Conservation (phyloP, 257 asterid species). For the Gardenia jasminoides region DNA sequence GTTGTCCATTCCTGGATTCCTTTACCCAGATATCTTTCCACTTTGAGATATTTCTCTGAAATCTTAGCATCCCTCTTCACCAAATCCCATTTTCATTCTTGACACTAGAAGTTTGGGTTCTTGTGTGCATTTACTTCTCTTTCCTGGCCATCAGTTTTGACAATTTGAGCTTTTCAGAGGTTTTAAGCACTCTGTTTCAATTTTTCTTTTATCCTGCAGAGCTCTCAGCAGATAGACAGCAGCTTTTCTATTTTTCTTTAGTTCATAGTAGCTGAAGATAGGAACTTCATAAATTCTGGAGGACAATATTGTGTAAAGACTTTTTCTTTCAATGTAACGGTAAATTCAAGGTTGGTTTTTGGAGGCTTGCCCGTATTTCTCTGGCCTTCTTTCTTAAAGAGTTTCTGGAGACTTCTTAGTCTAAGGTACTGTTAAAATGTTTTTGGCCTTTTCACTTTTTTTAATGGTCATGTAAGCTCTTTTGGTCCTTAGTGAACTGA, state of each 20-base stretch:
- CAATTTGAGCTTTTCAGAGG: neutral
- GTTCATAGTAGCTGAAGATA: neutral
- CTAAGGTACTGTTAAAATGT: constrained; percentile 3
- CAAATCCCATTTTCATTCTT: constrained; percentile 1
- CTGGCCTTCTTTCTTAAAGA: constrained; percentile 12
- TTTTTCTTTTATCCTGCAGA: neutral
- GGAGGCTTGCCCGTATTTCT: constrained; percentile 1
- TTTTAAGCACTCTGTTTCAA: neutral
- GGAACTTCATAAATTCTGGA: neutral
- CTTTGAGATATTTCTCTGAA: constrained; percentile 30
- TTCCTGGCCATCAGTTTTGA: neutral
- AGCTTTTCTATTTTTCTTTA: too few species aligned
- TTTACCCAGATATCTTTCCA: constrained; percentile 24
- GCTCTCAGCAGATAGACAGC: neutral
- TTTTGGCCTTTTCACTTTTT: constrained; percentile 30
- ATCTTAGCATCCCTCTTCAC: neutral
- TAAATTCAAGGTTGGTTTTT: constrained; percentile 29
- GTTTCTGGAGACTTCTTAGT: constrained; percentile 13
- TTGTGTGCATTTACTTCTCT: neutral
- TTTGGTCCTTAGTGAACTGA: constrained; percentile 20
- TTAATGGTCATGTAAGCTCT: constrained; percentile 8
- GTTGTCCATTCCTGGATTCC: constrained; percentile 11
- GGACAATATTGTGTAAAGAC: constrained; percentile 19
- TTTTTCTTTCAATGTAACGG: constrained; percentile 18
- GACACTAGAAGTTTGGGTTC: neutral